Evolutionary conservation across 1,139 yeast genomes (phyloP).

Genomic region (Yueomyces sp.): DNA sequence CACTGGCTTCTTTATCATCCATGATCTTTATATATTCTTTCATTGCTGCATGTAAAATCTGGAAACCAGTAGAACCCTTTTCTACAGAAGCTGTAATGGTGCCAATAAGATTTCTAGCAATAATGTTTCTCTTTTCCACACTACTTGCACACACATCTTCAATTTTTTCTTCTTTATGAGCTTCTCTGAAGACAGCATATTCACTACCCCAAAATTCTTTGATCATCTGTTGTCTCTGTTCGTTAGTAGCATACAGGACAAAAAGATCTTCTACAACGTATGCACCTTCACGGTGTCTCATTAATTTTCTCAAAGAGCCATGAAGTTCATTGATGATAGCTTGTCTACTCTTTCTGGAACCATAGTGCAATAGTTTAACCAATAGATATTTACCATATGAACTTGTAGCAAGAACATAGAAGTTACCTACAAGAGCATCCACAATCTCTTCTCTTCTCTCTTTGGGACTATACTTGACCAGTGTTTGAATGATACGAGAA

Average conservation of each 20-base stretch:
- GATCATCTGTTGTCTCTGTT: constrained; percentile 80
- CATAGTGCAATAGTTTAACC: constrained; percentile 84
- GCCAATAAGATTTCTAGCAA: constrained; percentile 64
- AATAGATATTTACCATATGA: constrained; percentile 88
- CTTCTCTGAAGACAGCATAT: constrained; percentile 78
- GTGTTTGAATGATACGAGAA: constrained; percentile 88
- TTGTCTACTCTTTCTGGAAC: constrained; percentile 68
- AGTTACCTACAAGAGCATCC: constrained; percentile 58
- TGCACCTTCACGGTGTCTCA: constrained; percentile 99
- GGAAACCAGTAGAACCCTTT: constrained; percentile 94
- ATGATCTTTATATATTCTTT: constrained; percentile 70
- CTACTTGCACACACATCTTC: constrained; percentile 55
- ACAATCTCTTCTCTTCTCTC: constrained; percentile 69
- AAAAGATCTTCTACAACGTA: constrained; percentile 91
- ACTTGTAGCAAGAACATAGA: constrained; percentile 74
- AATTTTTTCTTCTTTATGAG: constrained; percentile 50
- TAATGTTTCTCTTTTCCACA: constrained; percentile 71
- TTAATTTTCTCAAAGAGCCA: constrained; percentile 79
- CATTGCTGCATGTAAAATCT: constrained; percentile 93
- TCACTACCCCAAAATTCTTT: constrained; percentile 98
- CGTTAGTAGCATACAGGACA: constrained; percentile 71
- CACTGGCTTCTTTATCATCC: constrained; percentile 54
- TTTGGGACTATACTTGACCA: constrained; percentile 73
- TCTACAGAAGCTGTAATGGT: constrained; percentile 86
- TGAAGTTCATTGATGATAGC: constrained; percentile 72